A percentile compares a stretch with the other conserved stretches of the same genome.
Conservation (phyloP, 2,329 filamentous ascomycete species). For the Tolypocladium ovalisporum region DNA sequence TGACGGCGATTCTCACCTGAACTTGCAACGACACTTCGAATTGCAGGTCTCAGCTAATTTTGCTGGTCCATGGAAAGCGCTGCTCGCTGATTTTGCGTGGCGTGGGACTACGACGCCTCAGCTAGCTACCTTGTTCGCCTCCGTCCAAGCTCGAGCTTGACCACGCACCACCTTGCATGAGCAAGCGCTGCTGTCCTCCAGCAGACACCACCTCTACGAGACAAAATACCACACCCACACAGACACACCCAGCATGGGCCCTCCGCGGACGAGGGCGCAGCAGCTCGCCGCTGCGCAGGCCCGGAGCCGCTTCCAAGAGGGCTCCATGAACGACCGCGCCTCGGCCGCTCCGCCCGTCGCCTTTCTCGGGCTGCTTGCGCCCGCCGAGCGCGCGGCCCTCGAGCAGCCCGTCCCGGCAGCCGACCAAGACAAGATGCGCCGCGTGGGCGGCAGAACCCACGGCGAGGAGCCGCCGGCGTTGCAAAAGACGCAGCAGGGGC, state of each 20-base stretch:
- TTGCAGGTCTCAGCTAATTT: too few species aligned
- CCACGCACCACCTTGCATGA: not conserved
- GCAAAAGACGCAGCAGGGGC: not conserved
- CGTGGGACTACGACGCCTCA: not conserved
- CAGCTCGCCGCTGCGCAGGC: constrained; percentile 13
- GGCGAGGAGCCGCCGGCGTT: not conserved
- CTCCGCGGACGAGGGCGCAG: constrained; percentile 19
- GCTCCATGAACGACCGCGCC: constrained; percentile 74
- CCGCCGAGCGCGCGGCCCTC: constrained; percentile 19
- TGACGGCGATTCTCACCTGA: not conserved
- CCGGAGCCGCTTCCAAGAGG: constrained; percentile 58
- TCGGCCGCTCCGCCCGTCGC: constrained; percentile 60
- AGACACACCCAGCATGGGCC: constrained; percentile 12
- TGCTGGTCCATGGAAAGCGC: not conserved
- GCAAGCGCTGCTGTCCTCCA: not conserved
- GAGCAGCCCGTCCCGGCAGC: constrained; percentile 13
- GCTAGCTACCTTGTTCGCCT: too few species aligned
- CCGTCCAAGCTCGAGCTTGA: too few species aligned
- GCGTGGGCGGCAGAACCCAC: not conserved
- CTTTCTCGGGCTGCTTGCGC: constrained; percentile 38
- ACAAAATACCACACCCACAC: not conserved
- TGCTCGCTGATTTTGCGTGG: not conserved
- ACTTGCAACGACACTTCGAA: not conserved
- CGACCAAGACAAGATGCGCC: not conserved
- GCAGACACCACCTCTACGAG: not conserved